A percentile compares a stretch with the other conserved stretches of the same genome.
These are phyloP conservation scores for Xanthoconium separans DNA, from an alignment of 1,284 basidiomycete species.

Conservation along the genomic window DNA sequence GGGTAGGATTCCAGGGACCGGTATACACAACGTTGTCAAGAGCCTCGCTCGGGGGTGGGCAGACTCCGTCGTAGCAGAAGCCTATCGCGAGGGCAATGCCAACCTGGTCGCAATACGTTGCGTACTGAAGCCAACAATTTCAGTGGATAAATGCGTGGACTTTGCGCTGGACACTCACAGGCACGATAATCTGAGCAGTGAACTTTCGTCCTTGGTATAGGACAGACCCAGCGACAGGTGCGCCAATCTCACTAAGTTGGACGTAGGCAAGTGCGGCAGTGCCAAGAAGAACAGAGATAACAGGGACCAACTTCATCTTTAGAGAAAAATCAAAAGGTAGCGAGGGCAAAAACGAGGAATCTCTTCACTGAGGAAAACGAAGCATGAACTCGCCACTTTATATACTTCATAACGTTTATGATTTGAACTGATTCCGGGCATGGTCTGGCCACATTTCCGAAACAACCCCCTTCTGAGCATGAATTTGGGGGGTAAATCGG, in stretches of 20 bases:
- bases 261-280: conserved; percentile 15
- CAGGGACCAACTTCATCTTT: conserved; percentile 19
- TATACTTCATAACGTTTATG: not conserved
- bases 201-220: conserved; percentile 16
- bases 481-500: no score
- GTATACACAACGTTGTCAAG: conserved; percentile 31
- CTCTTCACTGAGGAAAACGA: not conserved
- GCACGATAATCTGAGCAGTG: conserved; percentile 18
- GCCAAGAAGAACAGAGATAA: conserved; percentile 6
- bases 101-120: conserved; percentile 24
- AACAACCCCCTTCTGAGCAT: no score
- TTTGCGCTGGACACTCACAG: conserved; percentile 16
- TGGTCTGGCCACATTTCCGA: not conserved
- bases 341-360: not conserved
- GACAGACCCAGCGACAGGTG: conserved; percentile 20
- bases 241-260: conserved; percentile 30
- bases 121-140: conserved; percentile 12
- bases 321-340: not conserved
- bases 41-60: conserved; percentile 19
- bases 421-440: not conserved
- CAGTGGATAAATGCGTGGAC: not conserved
- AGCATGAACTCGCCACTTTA: not conserved
- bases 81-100: conserved; percentile 31
- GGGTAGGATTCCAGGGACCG: conserved; percentile 29
- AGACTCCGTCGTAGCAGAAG: conserved; percentile 18